These are phyloP conservation scores for Volvariella surrecta DNA, from an alignment of 1,284 basidiomycete genomes.

Conservation along the genomic window DNA sequence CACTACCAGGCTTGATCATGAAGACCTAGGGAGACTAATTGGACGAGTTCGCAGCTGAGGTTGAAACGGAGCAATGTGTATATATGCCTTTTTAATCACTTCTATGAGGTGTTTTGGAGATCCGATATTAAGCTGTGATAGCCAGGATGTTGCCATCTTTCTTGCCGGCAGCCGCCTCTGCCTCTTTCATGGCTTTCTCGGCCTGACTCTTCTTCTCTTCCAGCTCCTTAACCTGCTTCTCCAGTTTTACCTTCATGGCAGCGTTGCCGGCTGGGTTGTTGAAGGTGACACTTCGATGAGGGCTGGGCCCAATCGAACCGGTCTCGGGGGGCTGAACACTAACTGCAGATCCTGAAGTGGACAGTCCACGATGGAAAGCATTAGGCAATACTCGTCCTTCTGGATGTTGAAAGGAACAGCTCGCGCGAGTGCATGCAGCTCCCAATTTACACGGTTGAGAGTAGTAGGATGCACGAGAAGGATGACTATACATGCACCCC, in stretches of 20 bases:
- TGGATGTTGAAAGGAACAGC: constrained; percentile 74
- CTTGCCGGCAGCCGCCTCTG: constrained; percentile 49
- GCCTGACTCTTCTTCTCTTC: constrained; percentile 49
- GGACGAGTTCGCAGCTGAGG: too few species aligned
- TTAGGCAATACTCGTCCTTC: constrained; percentile 69
- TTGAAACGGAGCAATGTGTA: too few species aligned
- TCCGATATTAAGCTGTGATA: constrained; percentile 35
- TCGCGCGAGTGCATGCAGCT: constrained; percentile 65
- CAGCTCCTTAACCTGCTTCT: constrained; percentile 50
- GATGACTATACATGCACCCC: constrained; percentile 64
- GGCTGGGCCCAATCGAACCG: constrained; percentile 56
- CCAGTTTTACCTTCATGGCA: constrained; percentile 44
- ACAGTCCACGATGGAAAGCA: constrained; percentile 70
- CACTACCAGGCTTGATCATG: too few species aligned
- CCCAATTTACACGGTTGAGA: constrained; percentile 65
- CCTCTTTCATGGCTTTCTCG: constrained; percentile 50
- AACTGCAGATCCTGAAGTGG: constrained; percentile 46
- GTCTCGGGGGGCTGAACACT: constrained; percentile 53
- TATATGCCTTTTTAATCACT: too few species aligned
- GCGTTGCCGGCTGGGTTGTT: constrained; percentile 32
- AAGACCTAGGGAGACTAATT: too few species aligned
- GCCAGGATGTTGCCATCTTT: constrained; percentile 50
- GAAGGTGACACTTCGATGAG: constrained; percentile 60
- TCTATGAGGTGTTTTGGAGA: not conserved
- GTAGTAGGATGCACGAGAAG: constrained; percentile 37